Conservation (phyloP, 75 land plant genomes). For the Picea sitchensis region DNA sequence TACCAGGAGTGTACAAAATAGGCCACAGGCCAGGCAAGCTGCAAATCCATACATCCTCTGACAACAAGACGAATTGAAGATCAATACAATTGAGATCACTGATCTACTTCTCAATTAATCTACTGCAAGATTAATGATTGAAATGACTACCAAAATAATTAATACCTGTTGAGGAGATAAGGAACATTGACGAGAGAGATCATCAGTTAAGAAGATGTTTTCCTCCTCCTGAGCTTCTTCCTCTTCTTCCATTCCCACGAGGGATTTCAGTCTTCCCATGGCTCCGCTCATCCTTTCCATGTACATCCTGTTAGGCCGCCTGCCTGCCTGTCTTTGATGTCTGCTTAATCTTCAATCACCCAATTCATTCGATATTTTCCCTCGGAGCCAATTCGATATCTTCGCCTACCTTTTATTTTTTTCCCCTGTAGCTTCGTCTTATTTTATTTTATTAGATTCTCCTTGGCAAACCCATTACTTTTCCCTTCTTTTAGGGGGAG, state of each 20-base stretch:
- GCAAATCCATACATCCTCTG: conserved; percentile 13
- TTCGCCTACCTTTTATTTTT: no score
- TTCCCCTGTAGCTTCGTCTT: no score
- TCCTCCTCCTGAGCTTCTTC: background rate
- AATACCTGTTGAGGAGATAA: background rate
- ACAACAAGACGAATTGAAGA: background rate
- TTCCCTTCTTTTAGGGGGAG: no score
- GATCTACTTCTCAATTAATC: background rate
- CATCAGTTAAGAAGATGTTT: background rate
- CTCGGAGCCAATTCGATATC: no score
- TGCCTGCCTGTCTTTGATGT: no score
- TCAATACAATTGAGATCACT: background rate
- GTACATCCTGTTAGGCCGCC: no score
- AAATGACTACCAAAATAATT: background rate
- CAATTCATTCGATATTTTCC: no score
- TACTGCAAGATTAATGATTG: background rate
- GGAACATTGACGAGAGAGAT: background rate
- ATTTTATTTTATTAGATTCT: no score
- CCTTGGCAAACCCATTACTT: no score
- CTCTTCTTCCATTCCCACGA: background rate
- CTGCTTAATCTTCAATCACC: no score
- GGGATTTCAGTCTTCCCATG: conserved; percentile 1
- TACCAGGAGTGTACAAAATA: conserved; percentile 7
- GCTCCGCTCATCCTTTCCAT: conserved; percentile 3
- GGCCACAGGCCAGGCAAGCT: conserved; percentile 8